Conservation (phyloP, 768 basidiomycete genomes). For the Amanita muscaria region DNA sequence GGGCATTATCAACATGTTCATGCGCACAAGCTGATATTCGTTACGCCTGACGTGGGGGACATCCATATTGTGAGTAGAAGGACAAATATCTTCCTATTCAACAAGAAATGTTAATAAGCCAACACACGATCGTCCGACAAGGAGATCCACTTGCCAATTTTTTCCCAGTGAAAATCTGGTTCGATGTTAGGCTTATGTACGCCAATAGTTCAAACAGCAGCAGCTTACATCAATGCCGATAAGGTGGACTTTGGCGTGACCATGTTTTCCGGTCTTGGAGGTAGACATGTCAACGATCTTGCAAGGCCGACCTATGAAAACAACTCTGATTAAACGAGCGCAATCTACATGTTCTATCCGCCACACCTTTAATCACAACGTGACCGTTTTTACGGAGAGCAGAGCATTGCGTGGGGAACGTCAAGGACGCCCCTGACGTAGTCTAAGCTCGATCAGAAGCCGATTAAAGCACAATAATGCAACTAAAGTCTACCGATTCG, state of each 20-base stretch:
- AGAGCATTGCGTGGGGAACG: slow-evolving; percentile 92
- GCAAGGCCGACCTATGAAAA: slow-evolving; percentile 71
- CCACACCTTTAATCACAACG: slow-evolving; percentile 87
- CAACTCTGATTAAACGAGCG: slow-evolving; percentile 4
- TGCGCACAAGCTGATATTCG: slow-evolving; percentile 82
- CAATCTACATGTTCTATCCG: neutral
- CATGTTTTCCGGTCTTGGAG: slow-evolving; percentile 99
- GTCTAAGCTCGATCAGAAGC: slow-evolving; percentile 32
- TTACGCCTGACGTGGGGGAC: slow-evolving; percentile 87
- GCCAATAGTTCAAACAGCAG: slow-evolving; percentile 1
- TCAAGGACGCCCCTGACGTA: slow-evolving; percentile 65
- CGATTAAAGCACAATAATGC: slow-evolving; percentile 5
- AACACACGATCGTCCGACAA: neutral
- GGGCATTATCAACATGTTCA: slow-evolving; percentile 5
- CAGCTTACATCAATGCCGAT: slow-evolving; percentile 87
- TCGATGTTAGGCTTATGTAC: too few relatives aligned
- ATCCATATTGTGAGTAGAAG: slow-evolving; percentile 99
- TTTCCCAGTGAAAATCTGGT: slow-evolving; percentile 95
- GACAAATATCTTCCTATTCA: slow-evolving; percentile 78
- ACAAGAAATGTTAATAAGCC: neutral
- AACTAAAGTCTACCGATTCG: slow-evolving; percentile 48
- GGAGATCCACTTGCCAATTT: slow-evolving; percentile 61
- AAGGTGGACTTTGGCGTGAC: slow-evolving; percentile 98
- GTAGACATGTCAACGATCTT: slow-evolving; percentile 99
- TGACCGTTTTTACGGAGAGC: slow-evolving; percentile 88